A percentile compares a stretch with the other conserved stretches of the same genome.
These are phyloP conservation scores for Poa annua DNA, from an alignment of 176 grass and related monocot genomes.

Conservation along the genomic window DNA sequence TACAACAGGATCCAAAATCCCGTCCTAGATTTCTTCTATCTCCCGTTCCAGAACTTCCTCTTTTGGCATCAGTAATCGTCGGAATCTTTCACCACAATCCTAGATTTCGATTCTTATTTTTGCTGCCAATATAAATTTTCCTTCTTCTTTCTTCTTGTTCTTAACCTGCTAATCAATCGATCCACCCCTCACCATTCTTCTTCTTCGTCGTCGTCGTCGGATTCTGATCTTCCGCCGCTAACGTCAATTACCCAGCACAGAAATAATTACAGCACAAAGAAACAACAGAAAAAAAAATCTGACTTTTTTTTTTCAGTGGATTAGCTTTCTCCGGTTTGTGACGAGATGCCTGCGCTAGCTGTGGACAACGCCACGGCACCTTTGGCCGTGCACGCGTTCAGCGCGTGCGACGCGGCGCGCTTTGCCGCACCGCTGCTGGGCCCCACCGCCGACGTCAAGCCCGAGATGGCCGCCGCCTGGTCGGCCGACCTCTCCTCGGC, in stretches of 20 bases:
- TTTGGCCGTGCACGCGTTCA: slow-evolving; percentile 55
- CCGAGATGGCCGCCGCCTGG: slow-evolving; percentile 42
- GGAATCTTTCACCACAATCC: background rate
- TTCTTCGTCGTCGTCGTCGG: background rate
- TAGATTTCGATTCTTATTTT: slow-evolving; percentile 23
- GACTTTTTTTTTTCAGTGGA: slow-evolving; percentile 37
- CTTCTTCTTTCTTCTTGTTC: slow-evolving; percentile 8
- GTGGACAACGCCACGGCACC: slow-evolving; percentile 70
- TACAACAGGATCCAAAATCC: slow-evolving; percentile 73
- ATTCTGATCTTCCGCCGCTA: slow-evolving; percentile 26
- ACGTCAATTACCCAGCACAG: slow-evolving; percentile 13
- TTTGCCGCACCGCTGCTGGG: slow-evolving; percentile 57
- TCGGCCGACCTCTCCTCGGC: slow-evolving; percentile 72
- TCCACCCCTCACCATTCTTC: background rate
- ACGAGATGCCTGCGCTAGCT: slow-evolving; percentile 93
- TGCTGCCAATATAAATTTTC: background rate
- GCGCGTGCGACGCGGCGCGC: slow-evolving; percentile 71
- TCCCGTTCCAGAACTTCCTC: slow-evolving; percentile 64
- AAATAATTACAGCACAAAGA: slow-evolving; percentile 27
- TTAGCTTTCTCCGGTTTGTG: slow-evolving; percentile 55
- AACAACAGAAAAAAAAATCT: background rate
- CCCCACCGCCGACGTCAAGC: slow-evolving; percentile 18
- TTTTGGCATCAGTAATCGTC: slow-evolving; percentile 46
- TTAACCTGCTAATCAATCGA: background rate
- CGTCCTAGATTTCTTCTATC: slow-evolving; percentile 73